Percentiles rank a stretch among this genome's conserved stretches.
phyloP scores from a whole-genome alignment of 257 asterid genomes.

The Solanum pennellii region DNA sequence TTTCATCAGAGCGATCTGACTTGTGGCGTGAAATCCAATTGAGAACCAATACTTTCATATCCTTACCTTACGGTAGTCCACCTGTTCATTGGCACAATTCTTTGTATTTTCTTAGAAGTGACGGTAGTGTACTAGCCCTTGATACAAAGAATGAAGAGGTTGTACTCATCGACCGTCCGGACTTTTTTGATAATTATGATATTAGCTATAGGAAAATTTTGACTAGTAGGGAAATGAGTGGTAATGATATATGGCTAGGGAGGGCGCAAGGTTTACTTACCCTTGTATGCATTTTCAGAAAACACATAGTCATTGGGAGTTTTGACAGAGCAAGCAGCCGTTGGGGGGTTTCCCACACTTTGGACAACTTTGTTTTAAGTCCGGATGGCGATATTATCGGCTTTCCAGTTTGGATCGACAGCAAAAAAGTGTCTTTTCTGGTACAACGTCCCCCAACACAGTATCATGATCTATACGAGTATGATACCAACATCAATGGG shows the following conservation, averaged over 20 bases:
- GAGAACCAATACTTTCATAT: neutral
- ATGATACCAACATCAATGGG: neutral
- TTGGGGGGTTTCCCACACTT: neutral
- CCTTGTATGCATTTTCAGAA: neutral
- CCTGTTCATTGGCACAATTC: neutral
- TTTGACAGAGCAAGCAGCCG: neutral
- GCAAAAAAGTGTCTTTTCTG: neutral
- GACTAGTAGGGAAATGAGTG: neutral
- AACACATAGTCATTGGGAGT: neutral
- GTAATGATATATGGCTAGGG: neutral
- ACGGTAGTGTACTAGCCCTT: neutral
- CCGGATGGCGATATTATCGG: neutral
- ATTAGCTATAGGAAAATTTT: neutral
- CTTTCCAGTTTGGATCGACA: neutral
- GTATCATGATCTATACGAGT: neutral
- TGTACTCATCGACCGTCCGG: neutral
- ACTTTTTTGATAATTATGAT: neutral
- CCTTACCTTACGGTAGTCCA: neutral
- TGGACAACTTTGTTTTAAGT: neutral
- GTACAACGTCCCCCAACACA: neutral
- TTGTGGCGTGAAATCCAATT: neutral
- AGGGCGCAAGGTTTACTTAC: neutral
- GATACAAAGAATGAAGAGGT: neutral
- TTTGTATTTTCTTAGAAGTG: neutral
- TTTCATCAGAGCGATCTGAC: neutral